Evolutionary conservation across 2,329 filamentous ascomycete genomes (phyloP).

Genomic region (Fusarium secorum): DNA sequence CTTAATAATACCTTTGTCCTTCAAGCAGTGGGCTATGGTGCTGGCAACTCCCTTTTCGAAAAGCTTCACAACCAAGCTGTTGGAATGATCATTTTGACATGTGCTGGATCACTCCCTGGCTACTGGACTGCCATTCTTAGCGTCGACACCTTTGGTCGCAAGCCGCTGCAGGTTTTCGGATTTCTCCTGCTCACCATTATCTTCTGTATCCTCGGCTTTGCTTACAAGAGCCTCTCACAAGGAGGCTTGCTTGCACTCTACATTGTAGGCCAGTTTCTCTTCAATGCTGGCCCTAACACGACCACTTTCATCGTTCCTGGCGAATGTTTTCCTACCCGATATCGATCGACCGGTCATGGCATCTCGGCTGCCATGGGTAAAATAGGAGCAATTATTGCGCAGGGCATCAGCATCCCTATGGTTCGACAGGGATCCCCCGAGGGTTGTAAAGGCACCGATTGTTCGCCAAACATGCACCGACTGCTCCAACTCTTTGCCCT

Average conservation of each 20-base stretch:
- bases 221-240: conserved; percentile 58
- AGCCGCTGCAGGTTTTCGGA: conserved; percentile 74
- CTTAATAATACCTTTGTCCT: conserved; percentile 80
- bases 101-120: conserved; percentile 79
- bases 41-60: conserved; percentile 69
- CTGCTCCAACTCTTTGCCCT: conserved; percentile 81
- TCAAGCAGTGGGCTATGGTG: conserved; percentile 74
- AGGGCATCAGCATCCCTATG: conserved; percentile 70
- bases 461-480: conserved; percentile 70
- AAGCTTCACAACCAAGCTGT: conserved; percentile 76
- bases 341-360: conserved; percentile 69
- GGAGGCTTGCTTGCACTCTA: conserved; percentile 66
- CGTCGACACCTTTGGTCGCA: conserved; percentile 79
- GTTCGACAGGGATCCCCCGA: conserved; percentile 63
- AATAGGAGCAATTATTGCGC: conserved; percentile 72
- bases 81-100: conserved; percentile 79
- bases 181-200: conserved; percentile 68
- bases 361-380: conserved; percentile 73
- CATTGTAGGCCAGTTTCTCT: conserved; percentile 71
- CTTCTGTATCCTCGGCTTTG: conserved; percentile 70
- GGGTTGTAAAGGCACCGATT: conserved; percentile 57
- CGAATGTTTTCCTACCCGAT: conserved; percentile 71
- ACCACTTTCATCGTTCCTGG: conserved; percentile 72
- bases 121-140: conserved; percentile 80
- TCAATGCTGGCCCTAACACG: conserved; percentile 72